phyloP scores from a whole-genome alignment of 176 grass and related monocot species.

The Cenchrus fungigraminus region DNA sequence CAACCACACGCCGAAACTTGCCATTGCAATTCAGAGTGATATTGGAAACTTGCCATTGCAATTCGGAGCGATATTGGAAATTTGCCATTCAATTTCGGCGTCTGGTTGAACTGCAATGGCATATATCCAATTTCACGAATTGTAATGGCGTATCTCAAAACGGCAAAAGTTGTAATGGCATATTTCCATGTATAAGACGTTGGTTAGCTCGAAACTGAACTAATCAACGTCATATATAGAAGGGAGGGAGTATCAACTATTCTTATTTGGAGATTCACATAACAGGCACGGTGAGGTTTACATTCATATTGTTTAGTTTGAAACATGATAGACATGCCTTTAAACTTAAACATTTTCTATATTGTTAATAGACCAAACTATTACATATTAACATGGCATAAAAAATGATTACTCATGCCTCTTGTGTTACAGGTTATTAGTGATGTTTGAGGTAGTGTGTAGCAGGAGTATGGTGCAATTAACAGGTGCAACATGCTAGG shows the following conservation, averaged over 20 bases:
- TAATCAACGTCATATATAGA: no score
- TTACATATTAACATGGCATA: neutral
- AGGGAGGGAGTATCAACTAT: neutral
- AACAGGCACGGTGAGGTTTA: neutral
- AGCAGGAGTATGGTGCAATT: neutral
- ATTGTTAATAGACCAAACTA: neutral
- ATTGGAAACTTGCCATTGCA: no score
- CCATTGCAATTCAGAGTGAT: no score
- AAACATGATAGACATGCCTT: neutral
- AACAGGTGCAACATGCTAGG: constrained; percentile 5
- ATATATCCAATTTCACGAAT: no score
- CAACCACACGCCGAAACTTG: no score
- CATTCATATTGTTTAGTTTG: neutral
- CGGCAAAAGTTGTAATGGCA: no score
- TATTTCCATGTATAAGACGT: no score
- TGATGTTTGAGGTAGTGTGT: neutral
- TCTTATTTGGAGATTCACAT: constrained; percentile 11
- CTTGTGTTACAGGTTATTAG: neutral
- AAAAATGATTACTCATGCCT: neutral
- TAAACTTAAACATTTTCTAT: neutral
- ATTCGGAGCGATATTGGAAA: no score
- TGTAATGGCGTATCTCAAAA: no score
- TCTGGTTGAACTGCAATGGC: no score
- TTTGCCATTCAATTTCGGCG: no score
- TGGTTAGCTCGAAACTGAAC: no score